Evolutionary conservation across 192 early-diverging fungal genomes (phyloP).

Genomic region (Backusella parvicylindrica): DNA sequence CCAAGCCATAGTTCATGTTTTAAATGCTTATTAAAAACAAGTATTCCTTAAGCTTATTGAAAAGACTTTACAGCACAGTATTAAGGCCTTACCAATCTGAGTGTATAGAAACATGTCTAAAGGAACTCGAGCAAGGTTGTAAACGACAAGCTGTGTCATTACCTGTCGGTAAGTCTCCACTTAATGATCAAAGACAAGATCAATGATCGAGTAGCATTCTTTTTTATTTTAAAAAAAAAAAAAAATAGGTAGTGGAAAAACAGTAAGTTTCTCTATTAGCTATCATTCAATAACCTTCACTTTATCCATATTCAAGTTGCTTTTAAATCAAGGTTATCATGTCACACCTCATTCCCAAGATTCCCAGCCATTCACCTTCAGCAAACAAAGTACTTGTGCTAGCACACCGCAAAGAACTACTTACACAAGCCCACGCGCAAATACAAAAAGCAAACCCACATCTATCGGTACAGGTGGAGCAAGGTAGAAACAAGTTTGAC

Average conservation of each 20-base stretch:
- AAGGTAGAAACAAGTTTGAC: conserved; percentile 57
- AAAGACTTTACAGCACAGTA: neutral
- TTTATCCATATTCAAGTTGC: neutral
- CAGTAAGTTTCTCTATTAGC: conserved; percentile 43
- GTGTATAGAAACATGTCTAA: conserved; percentile 72
- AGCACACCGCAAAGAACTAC: conserved; percentile 86
- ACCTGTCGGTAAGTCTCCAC: conserved; percentile 45
- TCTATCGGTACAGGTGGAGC: conserved; percentile 63
- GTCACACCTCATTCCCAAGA: conserved; percentile 68
- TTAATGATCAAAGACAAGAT: neutral
- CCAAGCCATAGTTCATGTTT: neutral
- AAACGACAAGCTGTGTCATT: conserved; percentile 77
- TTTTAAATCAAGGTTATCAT: conserved; percentile 62
- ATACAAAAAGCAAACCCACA: conserved; percentile 57
- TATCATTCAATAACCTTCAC: neutral
- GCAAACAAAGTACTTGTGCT: conserved; percentile 81
- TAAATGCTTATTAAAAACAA: neutral
- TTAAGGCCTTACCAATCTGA: conserved; percentile 83
- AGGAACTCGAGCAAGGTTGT: conserved; percentile 48
- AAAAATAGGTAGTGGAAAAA: conserved; percentile 79
- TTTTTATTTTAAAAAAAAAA: neutral
- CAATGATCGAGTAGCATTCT: neutral
- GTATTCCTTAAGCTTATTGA: neutral
- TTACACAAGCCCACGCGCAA: conserved; percentile 74
- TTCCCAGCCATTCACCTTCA: conserved; percentile 53